Evolutionary conservation across 2,329 filamentous ascomycete species (phyloP).

Genomic region (Fusarium brevicatenulatum): DNA sequence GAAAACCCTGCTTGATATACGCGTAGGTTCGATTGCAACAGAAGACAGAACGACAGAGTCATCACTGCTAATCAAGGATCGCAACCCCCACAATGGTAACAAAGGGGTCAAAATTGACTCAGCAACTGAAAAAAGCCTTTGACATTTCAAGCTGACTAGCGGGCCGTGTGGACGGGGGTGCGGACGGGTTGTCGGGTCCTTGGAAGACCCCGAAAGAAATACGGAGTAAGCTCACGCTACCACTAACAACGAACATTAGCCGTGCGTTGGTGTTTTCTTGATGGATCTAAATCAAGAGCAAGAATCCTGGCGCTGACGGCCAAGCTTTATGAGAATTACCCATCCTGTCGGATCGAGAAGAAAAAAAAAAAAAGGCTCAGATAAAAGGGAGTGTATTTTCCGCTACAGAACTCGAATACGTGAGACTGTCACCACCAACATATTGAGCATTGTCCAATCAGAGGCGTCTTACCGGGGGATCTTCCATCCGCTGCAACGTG

Average conservation of each 20-base stretch:
- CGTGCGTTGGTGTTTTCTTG: neutral
- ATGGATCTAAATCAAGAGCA: neutral
- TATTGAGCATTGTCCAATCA: neutral
- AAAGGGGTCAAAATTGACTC: conserved; percentile 7
- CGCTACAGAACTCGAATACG: neutral
- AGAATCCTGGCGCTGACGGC: conserved; percentile 10
- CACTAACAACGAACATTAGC: neutral
- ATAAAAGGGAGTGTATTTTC: neutral
- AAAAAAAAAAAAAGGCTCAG: neutral
- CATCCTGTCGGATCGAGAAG: neutral
- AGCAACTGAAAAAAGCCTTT: neutral
- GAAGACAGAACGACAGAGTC: neutral
- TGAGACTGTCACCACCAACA: conserved; percentile 6
- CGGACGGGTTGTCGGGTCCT: conserved; percentile 46
- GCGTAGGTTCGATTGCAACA: neutral
- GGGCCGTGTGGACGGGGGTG: conserved; percentile 11
- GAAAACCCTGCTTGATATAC: neutral
- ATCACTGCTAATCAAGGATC: neutral
- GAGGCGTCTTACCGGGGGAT: conserved; percentile 9
- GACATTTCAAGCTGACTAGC: neutral
- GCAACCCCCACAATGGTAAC: neutral
- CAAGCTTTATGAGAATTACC: conserved; percentile 5
- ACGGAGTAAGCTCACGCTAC: conserved; percentile 1
- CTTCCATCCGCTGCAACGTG: conserved; percentile 15
- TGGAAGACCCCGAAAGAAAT: conserved; percentile 46